A percentile compares a stretch with the other conserved stretches of the same genome.
These are phyloP conservation scores for Russula olivacea DNA, from an alignment of 768 basidiomycete species.

Conservation along the genomic window DNA sequence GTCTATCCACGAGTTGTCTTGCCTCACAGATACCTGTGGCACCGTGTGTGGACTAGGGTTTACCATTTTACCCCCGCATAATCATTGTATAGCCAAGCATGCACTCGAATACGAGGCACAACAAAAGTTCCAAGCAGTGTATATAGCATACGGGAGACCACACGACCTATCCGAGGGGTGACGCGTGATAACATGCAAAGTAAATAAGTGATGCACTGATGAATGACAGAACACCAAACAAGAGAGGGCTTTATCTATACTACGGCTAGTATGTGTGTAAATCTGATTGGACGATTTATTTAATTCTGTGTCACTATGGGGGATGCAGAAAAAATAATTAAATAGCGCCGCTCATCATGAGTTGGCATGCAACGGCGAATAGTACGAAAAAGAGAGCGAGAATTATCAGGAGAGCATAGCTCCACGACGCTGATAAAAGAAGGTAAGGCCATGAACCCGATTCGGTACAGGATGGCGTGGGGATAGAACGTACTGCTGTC, in stretches of 20 bases:
- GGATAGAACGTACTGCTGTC: conserved; percentile 26
- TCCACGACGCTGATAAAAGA: conserved; percentile 31
- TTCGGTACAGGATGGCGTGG: neutral
- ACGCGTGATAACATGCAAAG: neutral
- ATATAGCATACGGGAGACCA: neutral
- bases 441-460: neutral
- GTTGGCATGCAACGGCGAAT: conserved; percentile 39
- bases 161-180: neutral
- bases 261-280: neutral
- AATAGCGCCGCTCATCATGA: conserved; percentile 24
- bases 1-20: neutral
- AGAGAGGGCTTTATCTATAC: neutral
- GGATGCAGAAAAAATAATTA: neutral
- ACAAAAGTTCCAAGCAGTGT: neutral
- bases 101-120: neutral
- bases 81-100: neutral
- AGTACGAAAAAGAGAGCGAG: conserved; percentile 41
- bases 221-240: neutral
- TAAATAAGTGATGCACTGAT: neutral
- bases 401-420: conserved; percentile 36
- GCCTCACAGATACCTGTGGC: neutral
- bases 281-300: neutral
- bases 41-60: neutral
- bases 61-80: neutral
- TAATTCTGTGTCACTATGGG: neutral